Base-by-base conservation (phyloP, 2,329 filamentous ascomycete genomes). In the Fusarium sp. region DNA sequence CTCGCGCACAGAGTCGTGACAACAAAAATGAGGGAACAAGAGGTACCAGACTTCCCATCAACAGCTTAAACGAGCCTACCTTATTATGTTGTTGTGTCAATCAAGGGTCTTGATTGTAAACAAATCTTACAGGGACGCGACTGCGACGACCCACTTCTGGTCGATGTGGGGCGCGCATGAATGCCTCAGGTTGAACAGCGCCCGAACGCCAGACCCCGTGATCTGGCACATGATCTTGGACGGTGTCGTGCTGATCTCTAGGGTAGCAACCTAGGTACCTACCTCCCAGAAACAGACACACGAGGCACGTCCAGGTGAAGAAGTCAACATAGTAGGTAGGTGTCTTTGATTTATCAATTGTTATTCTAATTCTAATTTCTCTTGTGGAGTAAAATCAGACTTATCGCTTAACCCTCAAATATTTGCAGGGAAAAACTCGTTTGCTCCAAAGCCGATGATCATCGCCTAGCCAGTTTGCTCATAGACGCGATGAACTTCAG, bases 71-170 rank as follows among this genome's bases (percentile, higher is more conserved):
- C 40, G 54, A 74, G 56, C 54, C 58, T 66, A 60, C 70, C 64
- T 73, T 72, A 71, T 74, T 66, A 56, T 72, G 67, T 73, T 72
- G 72, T 75, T 76, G 69, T 74, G 69, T 63, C 66, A 72, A 70
- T 72, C 58, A 50, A 53, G 51, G 55, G 56, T 65, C 58, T 57
- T 42, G 53, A 60, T 59, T 66, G 75, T 76, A 75, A 75, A 76
- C 75, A 76, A 75, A 75, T 70, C 60, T 63, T 63, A 64, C 51
- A 49, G 48, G 63, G 68, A 74, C 72, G 73, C 73, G 72, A 63
- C 65, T 55, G 45, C 47, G 47, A 55, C 45, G 41, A 25, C 40
- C 49, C 54, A 54, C 56, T 54, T 29, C 42, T 21, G 37, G 39
- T 21, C 52, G 29, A 15, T 23, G 63, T 73, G 69, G 72, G 73